Base-by-base conservation (phyloP, 2,329 filamentous ascomycete genomes). In the Graphilbum ipis-grandicollis region DNA sequence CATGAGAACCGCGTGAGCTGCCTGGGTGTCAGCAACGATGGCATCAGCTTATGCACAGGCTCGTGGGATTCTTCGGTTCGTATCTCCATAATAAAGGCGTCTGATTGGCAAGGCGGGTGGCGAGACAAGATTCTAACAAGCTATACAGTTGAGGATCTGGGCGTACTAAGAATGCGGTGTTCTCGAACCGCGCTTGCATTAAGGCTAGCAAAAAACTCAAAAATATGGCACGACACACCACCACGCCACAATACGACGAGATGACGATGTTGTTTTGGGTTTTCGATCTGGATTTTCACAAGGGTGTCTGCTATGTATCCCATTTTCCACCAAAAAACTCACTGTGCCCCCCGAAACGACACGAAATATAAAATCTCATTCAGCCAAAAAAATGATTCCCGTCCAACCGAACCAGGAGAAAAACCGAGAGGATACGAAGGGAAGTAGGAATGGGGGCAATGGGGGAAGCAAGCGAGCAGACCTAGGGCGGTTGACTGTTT, bases 1-100 rank as follows among this genome's bases (percentile, higher is more conserved):
- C 90, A 98, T 59, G 88, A 96, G 62, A 98, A 98, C 67, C 81
- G 90, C 48, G 90, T 98, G 56, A 96, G 88, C 72, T 98, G 90
- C 62, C 66, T 98, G 55, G 90, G 90, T 47, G 90, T 98, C 50
- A 96, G 88, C 69, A 96, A 96, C 58, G 90, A 98, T 55, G 90
- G 88, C 44, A 93, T 96, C 65, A 96, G 88, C 66, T 69, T 98
- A 65, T 96, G 90, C 73, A 98, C 90, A 53, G 90, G 90, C 58
- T 98, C 90, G 48, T 98, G 90, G 90, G 90, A 98, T 65, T 94
- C 90, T 52, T 71, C 93, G 68, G 90, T 96, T 72, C 65, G 84
- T 71, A 39, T 7, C n/a, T n/a, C n/a, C n/a, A n/a, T n/a, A n/a
- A n/a, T n/a, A n/a, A n/a, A n/a, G n/a, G n/a, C n/a, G n/a, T n/a